Base-by-base conservation (phyloP, 164 flowering plant genomes). In the Annona squamosa region DNA sequence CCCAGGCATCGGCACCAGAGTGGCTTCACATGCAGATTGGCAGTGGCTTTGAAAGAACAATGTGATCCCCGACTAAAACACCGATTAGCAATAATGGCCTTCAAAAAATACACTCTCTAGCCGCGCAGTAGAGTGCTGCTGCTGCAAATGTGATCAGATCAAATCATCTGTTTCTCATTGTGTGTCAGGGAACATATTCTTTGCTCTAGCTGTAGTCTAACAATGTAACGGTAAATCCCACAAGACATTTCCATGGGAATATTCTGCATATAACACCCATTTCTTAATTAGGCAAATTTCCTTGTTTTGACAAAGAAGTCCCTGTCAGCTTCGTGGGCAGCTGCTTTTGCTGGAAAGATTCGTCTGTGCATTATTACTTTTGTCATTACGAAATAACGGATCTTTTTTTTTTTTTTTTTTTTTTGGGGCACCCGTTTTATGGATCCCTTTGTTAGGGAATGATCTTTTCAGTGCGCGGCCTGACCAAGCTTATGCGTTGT, bases 1-100 rank as follows among this genome's bases (percentile, higher is more conserved):
- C 76, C 59, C 88, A 79, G 73, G 91, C 87, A 72, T 77, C 90
- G 44, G 85, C 87, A 71, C 75, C 85, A 0, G 92, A 90, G 69
- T 90, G 96, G 94, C 84, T 95, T 67, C 97, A 90, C 74, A 92
- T 91, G 98, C 98, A 92, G 80, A 78, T 88, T 63, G 95, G 97
- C 75, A 83, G 89, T 52, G 82, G 77, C 79, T 90, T 89, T 74
- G 91, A 87, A 77, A 81, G 92, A 79, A 70, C 91, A 76, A 69
- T 87, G 63, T 87, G 77, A 80, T 67, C 48, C 45, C 72, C 19
- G 63, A 16, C 64, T 46, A 46, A 52, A 62, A 66, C 75, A 13
- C 46, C 71, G 42, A 43, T 56, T 65, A 65, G 70, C 72, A 69
- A 66, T 77, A 67, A 67, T 48, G 71, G 72, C 70, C 48, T 69